Evolutionary conservation across 306 rosid genomes (phyloP).

Genomic region (Cicer yamashitae): DNA sequence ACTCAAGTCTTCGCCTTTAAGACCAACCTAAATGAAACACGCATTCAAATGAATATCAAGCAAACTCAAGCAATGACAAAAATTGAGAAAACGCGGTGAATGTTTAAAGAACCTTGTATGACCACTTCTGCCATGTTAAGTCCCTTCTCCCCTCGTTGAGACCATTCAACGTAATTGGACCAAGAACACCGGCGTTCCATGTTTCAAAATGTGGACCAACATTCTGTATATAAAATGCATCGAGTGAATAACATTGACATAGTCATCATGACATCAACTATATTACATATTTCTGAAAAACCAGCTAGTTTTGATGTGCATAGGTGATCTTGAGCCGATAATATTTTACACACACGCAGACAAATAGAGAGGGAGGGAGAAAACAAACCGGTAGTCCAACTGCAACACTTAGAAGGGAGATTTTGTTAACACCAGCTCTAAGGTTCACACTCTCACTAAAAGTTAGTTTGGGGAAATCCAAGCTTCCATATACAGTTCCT

Average conservation of each 20-base stretch:
- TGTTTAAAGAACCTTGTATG: conserved; percentile 76
- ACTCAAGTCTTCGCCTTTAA: conserved; percentile 87
- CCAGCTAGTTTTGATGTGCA: conserved; percentile 23
- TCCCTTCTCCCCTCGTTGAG: conserved; percentile 94
- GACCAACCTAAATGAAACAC: conserved; percentile 74
- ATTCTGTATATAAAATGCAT: conserved; percentile 60
- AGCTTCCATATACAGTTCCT: conserved; percentile 92
- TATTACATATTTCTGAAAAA: conserved; percentile 22
- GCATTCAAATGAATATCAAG: conserved; percentile 45
- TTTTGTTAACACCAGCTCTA: conserved; percentile 84
- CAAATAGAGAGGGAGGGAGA: conserved; percentile 44
- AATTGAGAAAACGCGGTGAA: conserved; percentile 12
- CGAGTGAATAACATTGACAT: conserved; percentile 39
- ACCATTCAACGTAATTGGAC: conserved; percentile 81
- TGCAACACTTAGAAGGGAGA: conserved; percentile 87
- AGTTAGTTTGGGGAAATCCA: conserved; percentile 82
- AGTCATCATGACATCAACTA: conserved; percentile 1
- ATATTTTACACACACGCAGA: neutral
- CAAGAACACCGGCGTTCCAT: conserved; percentile 97
- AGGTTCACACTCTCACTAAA: conserved; percentile 73
- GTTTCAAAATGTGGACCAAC: conserved; percentile 97
- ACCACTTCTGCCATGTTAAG: conserved; percentile 98
- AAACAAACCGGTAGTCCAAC: conserved; percentile 94
- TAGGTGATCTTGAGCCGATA: conserved; percentile 10
- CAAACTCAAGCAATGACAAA: conserved; percentile 28